Evolutionary conservation across 768 basidiomycete species (phyloP).

Genomic region (Trametes coccinea): DNA sequence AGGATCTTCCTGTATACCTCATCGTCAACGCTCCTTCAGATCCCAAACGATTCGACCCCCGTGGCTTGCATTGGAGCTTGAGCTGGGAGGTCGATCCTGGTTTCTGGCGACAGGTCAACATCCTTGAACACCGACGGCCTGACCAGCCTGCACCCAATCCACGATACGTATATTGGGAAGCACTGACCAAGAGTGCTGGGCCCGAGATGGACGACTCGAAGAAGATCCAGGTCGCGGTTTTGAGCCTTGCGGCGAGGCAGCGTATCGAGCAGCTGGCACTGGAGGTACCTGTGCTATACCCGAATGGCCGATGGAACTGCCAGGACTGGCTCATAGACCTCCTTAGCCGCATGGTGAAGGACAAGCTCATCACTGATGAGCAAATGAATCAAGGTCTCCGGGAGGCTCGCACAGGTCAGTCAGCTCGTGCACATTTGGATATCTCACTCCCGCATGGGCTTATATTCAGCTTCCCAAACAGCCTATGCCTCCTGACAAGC

Average conservation of each 20-base stretch:
- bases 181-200: neutral
- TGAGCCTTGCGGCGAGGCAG: neutral
- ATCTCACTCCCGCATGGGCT: no score
- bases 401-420: neutral
- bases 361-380: neutral
- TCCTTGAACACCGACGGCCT: neutral
- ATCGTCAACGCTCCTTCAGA: no score
- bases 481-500: no score
- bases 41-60: no score
- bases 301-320: slow-evolving; percentile 1
- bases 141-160: neutral
- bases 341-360: neutral
- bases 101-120: slow-evolving; percentile 1
- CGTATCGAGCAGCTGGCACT: neutral
- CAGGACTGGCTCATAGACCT: slow-evolving; percentile 6
- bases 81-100: neutral
- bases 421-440: neutral
- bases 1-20: no score
- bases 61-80: neutral
- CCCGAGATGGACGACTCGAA: neutral
- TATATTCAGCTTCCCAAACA: no score
- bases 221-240: neutral
- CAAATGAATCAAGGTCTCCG: neutral
- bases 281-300: neutral
- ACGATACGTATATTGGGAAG: neutral